Evolutionary conservation across 164 flowering plant genomes (phyloP).

Genomic region (Dillenia suffruticosa): DNA sequence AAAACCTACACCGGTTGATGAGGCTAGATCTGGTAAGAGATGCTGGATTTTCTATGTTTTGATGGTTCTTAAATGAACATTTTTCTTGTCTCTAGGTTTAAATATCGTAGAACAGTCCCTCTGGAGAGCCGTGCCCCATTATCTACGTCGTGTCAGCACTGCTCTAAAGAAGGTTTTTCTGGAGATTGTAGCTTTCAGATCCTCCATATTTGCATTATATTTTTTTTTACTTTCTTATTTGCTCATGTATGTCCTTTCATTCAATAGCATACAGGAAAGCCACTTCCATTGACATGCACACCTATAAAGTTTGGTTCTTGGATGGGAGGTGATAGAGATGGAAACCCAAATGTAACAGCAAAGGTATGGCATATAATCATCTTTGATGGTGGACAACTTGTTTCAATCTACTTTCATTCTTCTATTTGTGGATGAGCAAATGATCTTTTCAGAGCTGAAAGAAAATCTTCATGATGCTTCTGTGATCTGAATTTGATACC

Average conservation of each 20-base stretch:
- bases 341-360: slow-evolving; percentile 95
- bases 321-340: slow-evolving; percentile 99
- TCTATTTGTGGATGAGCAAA: no score
- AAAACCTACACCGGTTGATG: slow-evolving; percentile 94
- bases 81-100: slow-evolving; percentile 45
- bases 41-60: slow-evolving; percentile 8
- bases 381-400: no score
- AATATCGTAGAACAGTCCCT: slow-evolving; percentile 94
- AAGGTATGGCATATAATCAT: slow-evolving; percentile 38
- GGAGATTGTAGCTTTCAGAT: neutral
- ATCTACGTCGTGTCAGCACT: slow-evolving; percentile 87
- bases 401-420: no score
- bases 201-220: neutral
- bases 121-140: slow-evolving; percentile 94
- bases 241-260: slow-evolving; percentile 2
- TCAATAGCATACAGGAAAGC: slow-evolving; percentile 73
- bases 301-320: slow-evolving; percentile 95
- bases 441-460: no score
- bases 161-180: slow-evolving; percentile 77
- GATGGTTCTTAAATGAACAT: neutral
- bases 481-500: no score
- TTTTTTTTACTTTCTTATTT: slow-evolving; percentile 4
- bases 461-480: no score
- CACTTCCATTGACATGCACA: slow-evolving; percentile 89
- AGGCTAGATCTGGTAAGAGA: slow-evolving; percentile 87